Percentiles rank a stretch among this genome's conserved stretches.
Evolutionary conservation across 2,329 filamentous ascomycete species (phyloP).

Genomic region (Ophiosphaerella korrae): DNA sequence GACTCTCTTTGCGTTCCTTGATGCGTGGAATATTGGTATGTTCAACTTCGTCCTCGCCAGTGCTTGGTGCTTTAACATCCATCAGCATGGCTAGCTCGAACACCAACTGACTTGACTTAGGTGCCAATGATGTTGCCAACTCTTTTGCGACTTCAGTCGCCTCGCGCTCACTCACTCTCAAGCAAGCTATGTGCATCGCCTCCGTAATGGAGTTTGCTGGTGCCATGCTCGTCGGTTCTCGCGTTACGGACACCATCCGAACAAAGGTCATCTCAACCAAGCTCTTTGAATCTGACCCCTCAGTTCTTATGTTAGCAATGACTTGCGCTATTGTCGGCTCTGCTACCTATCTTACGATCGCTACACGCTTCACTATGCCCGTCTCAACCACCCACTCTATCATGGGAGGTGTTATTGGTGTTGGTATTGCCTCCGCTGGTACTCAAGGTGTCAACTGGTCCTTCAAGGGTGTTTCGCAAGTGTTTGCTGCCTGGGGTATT

Average conservation of each 20-base stretch:
- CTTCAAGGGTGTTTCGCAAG: slow-evolving; percentile 59
- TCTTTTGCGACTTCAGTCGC: slow-evolving; percentile 56
- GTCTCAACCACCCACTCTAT: slow-evolving; percentile 61
- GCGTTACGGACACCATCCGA: slow-evolving; percentile 54
- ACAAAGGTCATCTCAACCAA: slow-evolving; percentile 54
- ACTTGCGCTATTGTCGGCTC: slow-evolving; percentile 59
- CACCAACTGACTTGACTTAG: slow-evolving; percentile 26
- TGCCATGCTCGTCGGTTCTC: slow-evolving; percentile 48
- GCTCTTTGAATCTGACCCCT: slow-evolving; percentile 52
- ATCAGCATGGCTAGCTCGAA: background rate
- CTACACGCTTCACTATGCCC: slow-evolving; percentile 58
- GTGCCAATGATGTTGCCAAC: slow-evolving; percentile 59
- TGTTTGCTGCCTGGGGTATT: slow-evolving; percentile 66
- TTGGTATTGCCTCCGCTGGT: slow-evolving; percentile 59
- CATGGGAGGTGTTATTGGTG: slow-evolving; percentile 50
- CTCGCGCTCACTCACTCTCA: slow-evolving; percentile 54
- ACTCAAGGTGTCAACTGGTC: slow-evolving; percentile 61
- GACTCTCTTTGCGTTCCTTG: slow-evolving; percentile 68
- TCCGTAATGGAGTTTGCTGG: slow-evolving; percentile 54
- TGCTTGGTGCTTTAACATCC: too few relatives aligned
- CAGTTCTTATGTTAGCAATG: slow-evolving; percentile 60
- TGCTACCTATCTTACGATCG: slow-evolving; percentile 59
- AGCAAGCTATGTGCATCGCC: slow-evolving; percentile 54
- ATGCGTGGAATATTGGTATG: slow-evolving; percentile 68
- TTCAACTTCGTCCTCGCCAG: background rate